A percentile compares a stretch with the other conserved stretches of the same genome.
phyloP scores from a whole-genome alignment of 352 stramenopile species.

The Globisporangium paroecandrum region DNA sequence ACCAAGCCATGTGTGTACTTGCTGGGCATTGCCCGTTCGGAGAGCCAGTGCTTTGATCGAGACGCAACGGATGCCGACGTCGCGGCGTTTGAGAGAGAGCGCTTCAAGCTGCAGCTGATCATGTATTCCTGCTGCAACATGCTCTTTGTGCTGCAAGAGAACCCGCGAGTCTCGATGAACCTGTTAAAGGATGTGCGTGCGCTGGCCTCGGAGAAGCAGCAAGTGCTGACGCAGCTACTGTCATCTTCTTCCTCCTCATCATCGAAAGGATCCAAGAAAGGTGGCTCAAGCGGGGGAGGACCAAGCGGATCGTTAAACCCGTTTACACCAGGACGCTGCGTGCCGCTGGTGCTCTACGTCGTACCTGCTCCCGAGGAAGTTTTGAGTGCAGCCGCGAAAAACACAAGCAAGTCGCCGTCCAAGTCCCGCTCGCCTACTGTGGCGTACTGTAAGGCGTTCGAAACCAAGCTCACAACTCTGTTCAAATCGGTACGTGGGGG shows the following conservation, averaged over 20 bases:
- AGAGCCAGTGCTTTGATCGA: constrained; percentile 33
- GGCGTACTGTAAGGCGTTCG: constrained; percentile 53
- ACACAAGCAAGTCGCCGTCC: constrained; percentile 13
- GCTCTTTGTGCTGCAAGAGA: constrained; percentile 49
- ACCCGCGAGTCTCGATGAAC: constrained; percentile 32
- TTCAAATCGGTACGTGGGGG: constrained; percentile 54
- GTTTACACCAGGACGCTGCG: constrained; percentile 56
- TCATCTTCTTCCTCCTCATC: constrained; percentile 2
- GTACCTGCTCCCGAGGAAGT: constrained; percentile 54
- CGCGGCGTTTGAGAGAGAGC: constrained; percentile 37
- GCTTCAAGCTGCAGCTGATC: constrained; percentile 64
- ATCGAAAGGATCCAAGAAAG: constrained; percentile 34
- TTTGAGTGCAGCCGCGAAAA: constrained; percentile 27
- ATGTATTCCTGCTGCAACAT: constrained; percentile 58
- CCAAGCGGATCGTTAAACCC: constrained; percentile 21
- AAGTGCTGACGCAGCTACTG: constrained; percentile 33
- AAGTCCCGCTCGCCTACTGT: constrained; percentile 45
- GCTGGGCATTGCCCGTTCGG: constrained; percentile 41
- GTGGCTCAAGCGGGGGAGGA: constrained; percentile 16
- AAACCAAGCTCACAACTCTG: constrained; percentile 46
- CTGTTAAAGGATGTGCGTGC: constrained; percentile 46
- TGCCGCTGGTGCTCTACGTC: constrained; percentile 62
- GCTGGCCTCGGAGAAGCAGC: constrained; percentile 54
- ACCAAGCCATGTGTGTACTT: constrained; percentile 46
- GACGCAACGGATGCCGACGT: constrained; percentile 1